Base-by-base conservation (phyloP, 2,329 filamentous ascomycete genomes). In the Huntiella omanensis region DNA sequence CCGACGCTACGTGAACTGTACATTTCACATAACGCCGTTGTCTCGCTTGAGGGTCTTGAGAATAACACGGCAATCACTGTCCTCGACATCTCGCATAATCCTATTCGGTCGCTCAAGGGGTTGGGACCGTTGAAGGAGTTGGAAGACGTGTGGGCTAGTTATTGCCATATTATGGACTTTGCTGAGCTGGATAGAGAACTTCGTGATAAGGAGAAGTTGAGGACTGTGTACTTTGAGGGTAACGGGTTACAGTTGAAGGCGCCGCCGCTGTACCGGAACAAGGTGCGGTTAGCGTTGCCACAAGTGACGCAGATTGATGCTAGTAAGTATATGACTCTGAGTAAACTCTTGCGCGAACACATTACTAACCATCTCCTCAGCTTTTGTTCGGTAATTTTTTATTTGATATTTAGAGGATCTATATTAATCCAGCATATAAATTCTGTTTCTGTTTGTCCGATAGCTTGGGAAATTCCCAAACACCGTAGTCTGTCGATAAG, bases 191-290 rank as follows among this genome's bases (percentile, higher is more conserved):
- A 95, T 63, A 72, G 70, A 47, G 73, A 83, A 54, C 63, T 98
- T 52, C 70, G 64, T 45, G 81, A 91, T 57, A 95, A 94, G 66
- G 67, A 82, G 57, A 66, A 78, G 34, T 63, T 96, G 54, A 76
- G 79, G 50, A 95, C 91, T 1, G 88, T 98, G 8, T 98, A 98
- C 59, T 92, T 98, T 53, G 91, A 98, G 59, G 87, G 86, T 1
- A 95, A 93, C 56, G 88, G 87, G 19, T 61, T 98, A 54, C 91
- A 98, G 64, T 68, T 77, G 50, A 72, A 71, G 46, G 75, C 73
- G 4, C 82, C 83, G n/a, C 83, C 83, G 1, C 63, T 95, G 51
- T 98, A 98, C 62, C 70, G 91, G 56, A 96, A 95, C 64, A 98
- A 98, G 64, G 77, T 98, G 38, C 73, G 80, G 49, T 64, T 98